These are phyloP conservation scores for Hippophae rhamnoides DNA, from an alignment of 306 rosid genomes.

Conservation along the genomic window DNA sequence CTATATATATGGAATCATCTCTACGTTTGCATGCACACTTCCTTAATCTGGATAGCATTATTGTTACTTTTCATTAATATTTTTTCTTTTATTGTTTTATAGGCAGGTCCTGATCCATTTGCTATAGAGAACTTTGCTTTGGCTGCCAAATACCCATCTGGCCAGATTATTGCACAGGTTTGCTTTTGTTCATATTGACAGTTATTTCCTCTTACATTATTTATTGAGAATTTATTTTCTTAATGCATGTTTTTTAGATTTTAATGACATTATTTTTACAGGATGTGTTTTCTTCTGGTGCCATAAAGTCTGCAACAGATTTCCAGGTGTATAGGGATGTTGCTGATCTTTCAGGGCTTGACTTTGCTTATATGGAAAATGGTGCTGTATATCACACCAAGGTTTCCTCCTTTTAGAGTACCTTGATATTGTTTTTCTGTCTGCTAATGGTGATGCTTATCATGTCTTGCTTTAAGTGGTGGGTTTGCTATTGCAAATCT, in stretches of 20 bases:
- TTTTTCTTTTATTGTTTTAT: constrained; percentile 22
- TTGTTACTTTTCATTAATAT: not conserved
- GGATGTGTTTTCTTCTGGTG: constrained; percentile 89
- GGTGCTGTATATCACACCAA: constrained; percentile 94
- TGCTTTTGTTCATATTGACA: constrained; percentile 15
- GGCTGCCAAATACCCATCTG: constrained; percentile 83
- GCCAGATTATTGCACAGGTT: constrained; percentile 72
- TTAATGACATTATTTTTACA: constrained; percentile 29
- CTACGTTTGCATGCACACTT: constrained; percentile 10
- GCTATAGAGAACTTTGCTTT: constrained; percentile 75
- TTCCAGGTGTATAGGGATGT: constrained; percentile 83
- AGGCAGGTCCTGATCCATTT: constrained; percentile 97
- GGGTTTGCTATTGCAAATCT: constrained; percentile 1
- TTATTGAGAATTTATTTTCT: constrained; percentile 10
- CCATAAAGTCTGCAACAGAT: constrained; percentile 87
- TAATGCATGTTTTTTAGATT: constrained; percentile 8
- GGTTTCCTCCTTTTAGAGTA: constrained; percentile 33
- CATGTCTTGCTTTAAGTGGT: constrained; percentile 4
- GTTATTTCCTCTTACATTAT: constrained; percentile 3
- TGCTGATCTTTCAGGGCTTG: constrained; percentile 93
- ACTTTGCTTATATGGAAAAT: constrained; percentile 74
- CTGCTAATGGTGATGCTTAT: constrained; percentile 9
- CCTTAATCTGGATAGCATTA: constrained; percentile 6
- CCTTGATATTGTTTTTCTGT: constrained; percentile 12
- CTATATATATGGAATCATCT: constrained; percentile 9